A percentile compares a stretch with the other conserved stretches of the same genome.
phyloP scores from a whole-genome alignment of 1,284 basidiomycete genomes.

The Rhodotorula sp. region DNA sequence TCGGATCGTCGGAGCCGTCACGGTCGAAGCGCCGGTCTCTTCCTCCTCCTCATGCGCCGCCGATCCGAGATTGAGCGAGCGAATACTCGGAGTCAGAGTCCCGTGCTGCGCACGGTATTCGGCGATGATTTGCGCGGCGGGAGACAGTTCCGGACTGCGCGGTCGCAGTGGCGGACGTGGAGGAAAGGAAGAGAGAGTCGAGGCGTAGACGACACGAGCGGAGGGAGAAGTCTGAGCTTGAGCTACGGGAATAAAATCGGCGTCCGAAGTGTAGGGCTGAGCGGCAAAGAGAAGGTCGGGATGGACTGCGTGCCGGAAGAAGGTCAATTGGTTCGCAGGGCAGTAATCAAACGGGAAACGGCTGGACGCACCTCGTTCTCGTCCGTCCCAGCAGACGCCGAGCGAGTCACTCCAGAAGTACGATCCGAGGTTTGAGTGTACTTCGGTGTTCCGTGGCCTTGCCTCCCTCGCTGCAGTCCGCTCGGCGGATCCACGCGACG shows the following conservation, averaged over 20 bases:
- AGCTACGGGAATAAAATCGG: conserved; percentile 14
- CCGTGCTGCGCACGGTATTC: conserved; percentile 25
- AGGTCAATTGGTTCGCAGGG: too few relatives aligned
- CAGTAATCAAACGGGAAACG: too few relatives aligned
- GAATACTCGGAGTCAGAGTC: conserved; percentile 1
- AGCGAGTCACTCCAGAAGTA: conserved; percentile 28
- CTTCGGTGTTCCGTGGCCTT: conserved; percentile 2
- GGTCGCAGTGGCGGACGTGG: conserved; percentile 32
- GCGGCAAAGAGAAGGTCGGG: conserved; percentile 26
- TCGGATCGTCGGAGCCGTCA: neutral
- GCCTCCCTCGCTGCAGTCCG: too few relatives aligned
- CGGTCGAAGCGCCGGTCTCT: neutral
- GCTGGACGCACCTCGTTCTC: conserved; percentile 25
- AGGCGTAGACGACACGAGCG: conserved; percentile 32
- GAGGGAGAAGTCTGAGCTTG: neutral
- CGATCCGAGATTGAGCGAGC: neutral
- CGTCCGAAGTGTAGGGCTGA: conserved; percentile 31
- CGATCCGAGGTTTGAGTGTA: conserved; percentile 12
- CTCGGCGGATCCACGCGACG: neutral
- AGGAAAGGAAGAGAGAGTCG: conserved; percentile 35
- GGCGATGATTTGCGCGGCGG: conserved; percentile 17
- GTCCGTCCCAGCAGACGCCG: conserved; percentile 38
- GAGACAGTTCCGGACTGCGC: conserved; percentile 13
- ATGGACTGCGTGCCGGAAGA: conserved; percentile 9
- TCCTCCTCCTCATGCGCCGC: neutral